These are phyloP conservation scores for Wickerhamomyces mucosus DNA, from an alignment of 805 yeast genomes.

Conservation along the genomic window DNA sequence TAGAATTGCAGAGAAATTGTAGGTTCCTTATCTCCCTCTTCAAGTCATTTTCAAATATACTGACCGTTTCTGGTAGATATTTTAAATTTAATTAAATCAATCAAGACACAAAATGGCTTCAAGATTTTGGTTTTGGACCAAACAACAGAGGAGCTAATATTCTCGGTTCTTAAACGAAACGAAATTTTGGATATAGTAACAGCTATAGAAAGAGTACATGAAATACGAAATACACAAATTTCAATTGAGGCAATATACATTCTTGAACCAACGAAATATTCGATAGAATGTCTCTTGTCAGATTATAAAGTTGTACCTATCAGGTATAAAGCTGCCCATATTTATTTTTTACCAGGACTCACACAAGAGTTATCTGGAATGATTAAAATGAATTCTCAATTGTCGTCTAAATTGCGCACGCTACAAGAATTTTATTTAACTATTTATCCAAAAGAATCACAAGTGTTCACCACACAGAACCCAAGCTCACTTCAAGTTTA, in stretches of 20 bases:
- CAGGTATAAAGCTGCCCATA: constrained; percentile 68
- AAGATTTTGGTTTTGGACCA: constrained; percentile 51
- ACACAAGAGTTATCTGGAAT: constrained; percentile 21
- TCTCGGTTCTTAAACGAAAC: constrained; percentile 37
- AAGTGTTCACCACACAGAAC: constrained; percentile 60
- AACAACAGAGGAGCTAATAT: constrained; percentile 37
- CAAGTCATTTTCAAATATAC: not conserved
- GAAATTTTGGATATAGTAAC: constrained; percentile 46
- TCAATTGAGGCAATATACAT: constrained; percentile 76
- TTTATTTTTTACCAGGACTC: constrained; percentile 61
- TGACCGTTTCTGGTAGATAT: constrained; percentile 17
- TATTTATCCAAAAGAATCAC: constrained; percentile 57
- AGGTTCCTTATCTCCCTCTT: constrained; percentile 4
- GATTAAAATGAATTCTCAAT: constrained; percentile 21
- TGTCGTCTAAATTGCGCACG: constrained; percentile 21
- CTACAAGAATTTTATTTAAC: constrained; percentile 37
- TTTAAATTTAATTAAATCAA: constrained; percentile 27
- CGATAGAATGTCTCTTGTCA: constrained; percentile 66
- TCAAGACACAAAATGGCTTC: constrained; percentile 34
- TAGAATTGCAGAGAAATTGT: constrained; percentile 28
- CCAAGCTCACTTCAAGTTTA: constrained; percentile 60
- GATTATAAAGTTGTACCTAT: constrained; percentile 59
- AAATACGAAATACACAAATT: constrained; percentile 47
- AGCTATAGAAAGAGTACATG: constrained; percentile 57
- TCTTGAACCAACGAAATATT: constrained; percentile 57